phyloP scores from a whole-genome alignment of 495 filamentous ascomycete species.

The Xeromyces bisporus region DNA sequence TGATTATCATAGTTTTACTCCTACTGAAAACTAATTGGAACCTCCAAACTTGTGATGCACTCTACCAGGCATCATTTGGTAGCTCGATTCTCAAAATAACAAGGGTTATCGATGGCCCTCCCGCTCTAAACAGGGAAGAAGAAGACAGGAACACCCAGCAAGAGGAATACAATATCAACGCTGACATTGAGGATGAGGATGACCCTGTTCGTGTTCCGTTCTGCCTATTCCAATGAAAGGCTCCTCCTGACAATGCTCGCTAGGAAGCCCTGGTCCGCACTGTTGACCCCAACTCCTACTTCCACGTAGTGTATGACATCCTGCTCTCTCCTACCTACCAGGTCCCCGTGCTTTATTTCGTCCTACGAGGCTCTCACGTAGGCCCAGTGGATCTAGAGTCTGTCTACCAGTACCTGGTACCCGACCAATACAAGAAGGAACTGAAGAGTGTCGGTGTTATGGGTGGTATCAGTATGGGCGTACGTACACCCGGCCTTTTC shows the following conservation, averaged over 20 bases:
- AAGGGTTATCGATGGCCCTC: constrained; percentile 8
- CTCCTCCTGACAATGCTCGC: constrained; percentile 9
- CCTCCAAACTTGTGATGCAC: constrained; percentile 6
- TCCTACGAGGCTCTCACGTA: constrained; percentile 41
- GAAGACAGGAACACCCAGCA: too few relatives aligned
- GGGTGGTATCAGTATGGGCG: constrained; percentile 61
- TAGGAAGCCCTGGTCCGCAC: constrained; percentile 29
- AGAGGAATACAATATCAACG: too few relatives aligned
- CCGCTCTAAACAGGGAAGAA: constrained; percentile 1
- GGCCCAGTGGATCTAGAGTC: constrained; percentile 45
- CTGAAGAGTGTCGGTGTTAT: constrained; percentile 44
- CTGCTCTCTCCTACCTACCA: constrained; percentile 31
- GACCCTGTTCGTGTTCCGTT: constrained; percentile 17
- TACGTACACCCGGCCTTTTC: constrained; percentile 31
- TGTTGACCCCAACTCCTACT: constrained; percentile 7
- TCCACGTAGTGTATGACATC: constrained; percentile 38
- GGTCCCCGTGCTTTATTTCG: constrained; percentile 36
- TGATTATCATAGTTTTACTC: constrained; percentile 1
- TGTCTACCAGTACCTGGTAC: constrained; percentile 54
- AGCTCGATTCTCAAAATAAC: constrained; percentile 21
- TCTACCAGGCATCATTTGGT: constrained; percentile 13
- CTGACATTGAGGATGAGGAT: too few relatives aligned
- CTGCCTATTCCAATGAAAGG: constrained; percentile 1
- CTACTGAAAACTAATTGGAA: neutral
- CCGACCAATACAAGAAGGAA: constrained; percentile 37